Evolutionary conservation across 495 filamentous ascomycete genomes (phyloP), one percentile per base, ranked within the genome.

Genomic region (Aspergillus cristatus): DNA sequence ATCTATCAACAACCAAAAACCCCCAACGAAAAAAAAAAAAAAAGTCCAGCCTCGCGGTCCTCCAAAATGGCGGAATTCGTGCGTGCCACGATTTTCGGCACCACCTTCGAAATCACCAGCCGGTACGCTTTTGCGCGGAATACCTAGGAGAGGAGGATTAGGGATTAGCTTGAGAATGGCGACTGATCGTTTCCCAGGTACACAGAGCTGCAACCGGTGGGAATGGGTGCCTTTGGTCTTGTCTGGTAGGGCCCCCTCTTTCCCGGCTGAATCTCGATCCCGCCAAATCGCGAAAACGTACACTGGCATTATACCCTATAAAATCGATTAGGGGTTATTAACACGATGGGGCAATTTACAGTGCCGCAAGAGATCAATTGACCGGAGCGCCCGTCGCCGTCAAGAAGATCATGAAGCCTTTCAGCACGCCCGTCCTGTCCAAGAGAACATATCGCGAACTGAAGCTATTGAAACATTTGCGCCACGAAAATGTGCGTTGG

Each of bases 361-460:
- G 91, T 65, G 95, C 91, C 32, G 91, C 91, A 41, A 90, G 83
- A 66, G 91, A 98, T 59, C 86, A 96, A 72, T 86, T 98, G 58
- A 97, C 93, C 36, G 80, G 71, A 51, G 86, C 94, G 57, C 85
- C 85, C 55, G 91, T 98, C 41, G 91, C 91, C 20, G 87, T 98
- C 51, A 98, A 98, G 77, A 98, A 98, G 73, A 98, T 98, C 55
- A 97, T 98, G 93, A 98, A 98, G 72, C 91, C 91, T 6, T 98
- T 98, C 68, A 94, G 87, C 71, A 98, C 91, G 8, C 91, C 91
- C 5, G 91, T 98, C 31, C 67, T 98, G 28, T 91, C 91, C 14
- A 98, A 98, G 72, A 72, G 91, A 54, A 98, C 91, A 17, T 98
- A 98, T 56, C 82, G 91, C 41, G 91, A 98, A 57, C 69, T 98